Evolutionary conservation across 2,329 filamentous ascomycete species (phyloP).

Genomic region (Verticillium klebahnii): DNA sequence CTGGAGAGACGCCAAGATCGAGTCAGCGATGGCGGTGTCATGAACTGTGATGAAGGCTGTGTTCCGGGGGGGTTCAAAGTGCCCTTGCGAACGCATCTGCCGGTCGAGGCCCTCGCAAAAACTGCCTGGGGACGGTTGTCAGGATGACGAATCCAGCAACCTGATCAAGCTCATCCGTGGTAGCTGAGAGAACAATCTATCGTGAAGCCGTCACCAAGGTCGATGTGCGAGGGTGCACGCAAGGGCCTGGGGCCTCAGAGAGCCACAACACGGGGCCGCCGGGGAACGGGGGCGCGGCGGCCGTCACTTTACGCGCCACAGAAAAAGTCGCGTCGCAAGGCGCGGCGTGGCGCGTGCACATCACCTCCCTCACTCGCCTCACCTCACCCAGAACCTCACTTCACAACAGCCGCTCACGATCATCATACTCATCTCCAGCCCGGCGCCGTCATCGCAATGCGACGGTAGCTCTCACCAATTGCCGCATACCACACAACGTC

Average conservation of each 20-base stretch:
- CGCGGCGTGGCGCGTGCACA: neutral
- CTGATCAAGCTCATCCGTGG: neutral
- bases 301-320: conserved; percentile 2
- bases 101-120: neutral
- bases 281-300: neutral
- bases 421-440: neutral
- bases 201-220: too few relatives aligned
- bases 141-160: neutral
- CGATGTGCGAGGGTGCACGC: too few relatives aligned
- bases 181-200: neutral
- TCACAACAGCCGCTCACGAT: neutral
- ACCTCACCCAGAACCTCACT: neutral
- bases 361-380: neutral
- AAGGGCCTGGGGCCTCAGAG: too few relatives aligned
- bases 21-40: neutral
- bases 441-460: neutral
- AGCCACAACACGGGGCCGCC: neutral
- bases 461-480: neutral
- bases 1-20: neutral
- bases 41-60: neutral
- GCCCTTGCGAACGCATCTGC: neutral
- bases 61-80: neutral
- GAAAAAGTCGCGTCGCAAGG: neutral
- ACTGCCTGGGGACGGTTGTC: neutral
- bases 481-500: neutral